These are phyloP conservation scores for Epichloe scottii DNA, from an alignment of 2,329 filamentous ascomycete genomes.

Conservation along the genomic window DNA sequence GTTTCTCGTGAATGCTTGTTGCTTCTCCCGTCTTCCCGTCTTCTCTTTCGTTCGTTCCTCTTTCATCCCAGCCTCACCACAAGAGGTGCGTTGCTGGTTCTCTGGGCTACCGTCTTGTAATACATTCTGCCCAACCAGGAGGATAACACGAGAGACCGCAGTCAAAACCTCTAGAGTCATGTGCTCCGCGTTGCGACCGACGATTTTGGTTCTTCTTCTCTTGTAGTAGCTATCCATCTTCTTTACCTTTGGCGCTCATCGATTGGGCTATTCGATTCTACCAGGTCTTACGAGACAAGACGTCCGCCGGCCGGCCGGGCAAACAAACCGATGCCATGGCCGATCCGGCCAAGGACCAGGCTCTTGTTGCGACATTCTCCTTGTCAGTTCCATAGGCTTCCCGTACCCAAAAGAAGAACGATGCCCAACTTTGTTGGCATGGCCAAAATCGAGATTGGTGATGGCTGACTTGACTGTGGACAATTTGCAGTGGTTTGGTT, in stretches of 20 bases:
- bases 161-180: not conserved
- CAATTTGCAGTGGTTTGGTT: constrained; percentile 31
- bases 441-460: not conserved
- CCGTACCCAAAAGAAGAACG: not conserved
- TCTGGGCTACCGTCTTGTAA: not conserved
- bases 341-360: constrained; percentile 30
- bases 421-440: not conserved
- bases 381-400: constrained; percentile 31
- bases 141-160: not conserved
- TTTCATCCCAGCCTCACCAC: not conserved
- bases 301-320: constrained; percentile 12
- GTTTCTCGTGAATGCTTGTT: not conserved
- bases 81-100: not conserved
- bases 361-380: constrained; percentile 39
- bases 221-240: constrained; percentile 1
- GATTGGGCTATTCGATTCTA: constrained; percentile 29
- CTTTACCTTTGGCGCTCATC: constrained; percentile 26
- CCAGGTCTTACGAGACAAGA: constrained; percentile 13
- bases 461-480: not conserved
- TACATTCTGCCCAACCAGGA: not conserved
- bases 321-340: constrained; percentile 26
- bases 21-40: not conserved
- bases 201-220: not conserved
- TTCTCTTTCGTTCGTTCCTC: not conserved
- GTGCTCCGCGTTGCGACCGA: not conserved